Conservation (phyloP, 352 stramenopile genomes). For the Phytopythium litorale region DNA sequence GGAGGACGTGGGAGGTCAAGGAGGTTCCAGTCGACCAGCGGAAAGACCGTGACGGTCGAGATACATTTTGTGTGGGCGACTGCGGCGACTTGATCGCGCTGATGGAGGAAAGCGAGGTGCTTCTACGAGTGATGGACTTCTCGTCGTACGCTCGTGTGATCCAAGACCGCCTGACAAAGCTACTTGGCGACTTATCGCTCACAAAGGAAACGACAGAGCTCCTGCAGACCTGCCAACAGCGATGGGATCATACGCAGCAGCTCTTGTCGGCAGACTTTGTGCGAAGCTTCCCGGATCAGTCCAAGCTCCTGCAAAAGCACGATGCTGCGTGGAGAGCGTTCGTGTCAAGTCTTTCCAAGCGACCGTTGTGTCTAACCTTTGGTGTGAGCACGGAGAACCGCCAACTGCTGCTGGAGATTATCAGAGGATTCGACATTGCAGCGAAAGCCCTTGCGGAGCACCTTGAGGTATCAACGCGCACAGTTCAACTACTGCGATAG, state of each 20-base stretch:
- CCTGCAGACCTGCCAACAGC: slow-evolving; percentile 50
- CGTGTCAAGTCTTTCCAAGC: slow-evolving; percentile 41
- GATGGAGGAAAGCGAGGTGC: slow-evolving; percentile 68
- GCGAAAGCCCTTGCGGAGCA: slow-evolving; percentile 47
- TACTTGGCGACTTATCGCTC: slow-evolving; percentile 38
- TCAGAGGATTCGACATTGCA: slow-evolving; percentile 53
- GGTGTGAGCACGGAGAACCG: slow-evolving; percentile 44
- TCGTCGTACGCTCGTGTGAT: slow-evolving; percentile 65
- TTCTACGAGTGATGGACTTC: slow-evolving; percentile 66
- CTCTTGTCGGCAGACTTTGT: slow-evolving; percentile 61
- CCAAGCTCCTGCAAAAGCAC: slow-evolving; percentile 46
- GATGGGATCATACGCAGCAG: slow-evolving; percentile 65
- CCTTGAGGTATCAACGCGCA: slow-evolving; percentile 29
- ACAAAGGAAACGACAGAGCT: slow-evolving; percentile 54
- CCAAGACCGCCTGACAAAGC: slow-evolving; percentile 36
- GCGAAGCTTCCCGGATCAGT: slow-evolving; percentile 53
- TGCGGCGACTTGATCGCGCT: slow-evolving; percentile 49
- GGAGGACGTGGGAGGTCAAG: slow-evolving; percentile 52
- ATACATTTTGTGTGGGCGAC: slow-evolving; percentile 50
- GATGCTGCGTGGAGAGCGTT: slow-evolving; percentile 49
- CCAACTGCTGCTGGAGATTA: slow-evolving; percentile 28
- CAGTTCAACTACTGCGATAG: neutral
- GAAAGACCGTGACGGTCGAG: slow-evolving; percentile 62
- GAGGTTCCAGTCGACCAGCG: slow-evolving; percentile 39
- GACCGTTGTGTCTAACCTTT: slow-evolving; percentile 50